Conservation (phyloP, 257 asterid genomes). For the Cordia subcordata region DNA sequence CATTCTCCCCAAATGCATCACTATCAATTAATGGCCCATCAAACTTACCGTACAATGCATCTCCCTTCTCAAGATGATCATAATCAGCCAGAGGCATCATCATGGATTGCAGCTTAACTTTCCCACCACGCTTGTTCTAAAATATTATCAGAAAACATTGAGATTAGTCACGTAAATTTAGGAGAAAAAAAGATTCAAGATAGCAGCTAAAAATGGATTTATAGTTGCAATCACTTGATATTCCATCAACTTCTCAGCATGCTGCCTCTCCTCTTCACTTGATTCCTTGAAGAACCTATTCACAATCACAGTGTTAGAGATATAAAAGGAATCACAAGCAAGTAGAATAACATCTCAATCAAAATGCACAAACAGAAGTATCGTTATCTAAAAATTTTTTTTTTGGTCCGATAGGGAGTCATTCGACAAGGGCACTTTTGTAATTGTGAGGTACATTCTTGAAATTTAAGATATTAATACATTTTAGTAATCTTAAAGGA, state of each 20-base stretch:
- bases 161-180: neutral
- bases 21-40: neutral
- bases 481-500: too few species aligned
- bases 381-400: too few species aligned
- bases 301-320: neutral
- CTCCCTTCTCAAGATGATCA: conserved; percentile 28
- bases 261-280: conserved; percentile 69
- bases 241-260: conserved; percentile 74
- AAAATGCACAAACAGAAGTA: too few species aligned
- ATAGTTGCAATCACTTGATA: conserved; percentile 44
- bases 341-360: too few species aligned
- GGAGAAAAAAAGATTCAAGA: neutral
- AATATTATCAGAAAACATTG: neutral
- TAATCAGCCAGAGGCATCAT: conserved; percentile 24
- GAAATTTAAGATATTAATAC: too few species aligned
- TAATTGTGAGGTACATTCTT: too few species aligned
- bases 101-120: conserved; percentile 23
- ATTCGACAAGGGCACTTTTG: too few species aligned
- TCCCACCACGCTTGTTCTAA: conserved; percentile 33
- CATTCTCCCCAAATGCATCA: too few species aligned
- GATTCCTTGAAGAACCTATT: conserved; percentile 76
- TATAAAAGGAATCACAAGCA: neutral
- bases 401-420: too few species aligned
- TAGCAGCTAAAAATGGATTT: too few species aligned
- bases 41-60: conserved; percentile 27